Evolutionary conservation across 163 green algal genomes (phyloP).

Genomic region (Volvox carteri): DNA sequence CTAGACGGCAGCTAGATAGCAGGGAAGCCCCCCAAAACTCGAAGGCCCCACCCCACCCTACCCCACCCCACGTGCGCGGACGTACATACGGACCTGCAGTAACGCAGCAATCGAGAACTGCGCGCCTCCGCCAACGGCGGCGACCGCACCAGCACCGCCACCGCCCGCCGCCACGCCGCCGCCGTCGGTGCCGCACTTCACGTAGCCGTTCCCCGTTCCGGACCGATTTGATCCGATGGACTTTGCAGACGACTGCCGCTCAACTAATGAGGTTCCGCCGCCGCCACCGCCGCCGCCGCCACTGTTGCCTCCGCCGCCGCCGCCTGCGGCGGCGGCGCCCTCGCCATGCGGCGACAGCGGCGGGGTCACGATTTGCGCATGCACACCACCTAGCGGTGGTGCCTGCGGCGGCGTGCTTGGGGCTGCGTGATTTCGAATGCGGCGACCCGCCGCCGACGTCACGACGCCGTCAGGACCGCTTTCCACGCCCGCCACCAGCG

Average conservation of each 20-base stretch:
- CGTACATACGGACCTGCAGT: constrained; percentile 46
- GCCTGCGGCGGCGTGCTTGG: neutral
- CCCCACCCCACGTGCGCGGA: too few species aligned
- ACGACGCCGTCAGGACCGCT: neutral
- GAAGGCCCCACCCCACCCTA: too few species aligned
- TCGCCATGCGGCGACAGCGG: neutral
- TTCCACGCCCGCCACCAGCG: constrained; percentile 22
- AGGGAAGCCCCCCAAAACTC: too few species aligned
- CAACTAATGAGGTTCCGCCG: neutral
- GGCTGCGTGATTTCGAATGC: neutral
- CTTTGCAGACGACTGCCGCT: neutral
- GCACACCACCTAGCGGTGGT: neutral
- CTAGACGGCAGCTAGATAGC: too few species aligned
- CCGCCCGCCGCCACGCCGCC: neutral
- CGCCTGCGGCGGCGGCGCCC: too few species aligned
- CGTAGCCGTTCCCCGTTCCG: neutral
- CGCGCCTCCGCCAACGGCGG: neutral
- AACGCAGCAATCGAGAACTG: constrained; percentile 19
- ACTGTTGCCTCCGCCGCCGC: neutral
- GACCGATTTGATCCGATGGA: constrained; percentile 2
- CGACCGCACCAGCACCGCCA: neutral
- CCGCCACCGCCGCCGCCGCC: constrained; percentile 10
- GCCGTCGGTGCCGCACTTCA: neutral
- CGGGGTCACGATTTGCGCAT: neutral
- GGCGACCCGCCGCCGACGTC: neutral